Evolutionary conservation across 257 asterid genomes (phyloP), one percentile per base, ranked within the genome.

Genomic region (Nyctanthes arbortristis): DNA sequence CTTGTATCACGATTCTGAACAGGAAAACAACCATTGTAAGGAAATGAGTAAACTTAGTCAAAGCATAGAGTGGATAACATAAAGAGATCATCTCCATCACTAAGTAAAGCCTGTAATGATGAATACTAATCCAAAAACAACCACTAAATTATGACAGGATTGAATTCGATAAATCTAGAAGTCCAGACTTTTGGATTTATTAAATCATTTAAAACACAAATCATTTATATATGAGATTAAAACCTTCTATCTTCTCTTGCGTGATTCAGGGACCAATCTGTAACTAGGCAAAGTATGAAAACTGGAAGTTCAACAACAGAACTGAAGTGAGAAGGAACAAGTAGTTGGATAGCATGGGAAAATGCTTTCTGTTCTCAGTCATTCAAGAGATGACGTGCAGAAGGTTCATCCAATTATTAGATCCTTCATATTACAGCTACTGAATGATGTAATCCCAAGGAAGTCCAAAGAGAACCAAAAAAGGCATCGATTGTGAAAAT

Each of bases 1-100:
- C 97, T 91, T 68, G 99, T 94, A 55, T 94, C 99, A 74, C 99
- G 96, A 69, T 71, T 88, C 99, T 94, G 91, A 64, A 63, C 22
- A 77, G 65, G 63, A 66, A 63, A 76, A 62, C 65, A 77, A 35
- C 79, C 79, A 73, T 16, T 39, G 34, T 75, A 47, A 73, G 75
- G 79, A 67, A 55, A 56, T 35, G 22, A 52, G 65, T 32, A 12
- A 64, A 70, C 61, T 63, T 62, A 70, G 68, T 63, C 61, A 72
- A 54, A 66, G 69, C 6, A 43, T 32, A 10, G 9, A 57, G 5
- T 33, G 37, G 54, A 58, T 28, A 65, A 71, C 45, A 63, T 68
- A 58, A 69, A 0, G 27, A 54, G 60, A 30, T 54, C 39, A 67
- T n/a, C n/a, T n/a, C n/a, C n/a, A 20, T 49, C 65, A 57, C 39